phyloP scores from a whole-genome alignment of 177 flowering plant genomes.

The Vitis hybrid region DNA sequence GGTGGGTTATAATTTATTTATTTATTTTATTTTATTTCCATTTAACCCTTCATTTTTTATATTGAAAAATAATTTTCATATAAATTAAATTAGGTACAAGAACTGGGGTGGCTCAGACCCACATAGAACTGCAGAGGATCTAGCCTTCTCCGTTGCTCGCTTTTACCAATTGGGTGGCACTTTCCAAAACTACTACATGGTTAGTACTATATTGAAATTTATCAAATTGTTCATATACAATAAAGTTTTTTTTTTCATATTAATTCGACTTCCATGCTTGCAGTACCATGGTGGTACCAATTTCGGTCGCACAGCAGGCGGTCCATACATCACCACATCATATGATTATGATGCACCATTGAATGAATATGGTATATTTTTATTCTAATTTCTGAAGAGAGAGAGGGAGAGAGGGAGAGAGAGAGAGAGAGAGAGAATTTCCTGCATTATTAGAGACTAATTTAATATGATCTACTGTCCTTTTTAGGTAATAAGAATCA shows the following conservation, averaged over 20 bases:
- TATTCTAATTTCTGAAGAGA: background rate
- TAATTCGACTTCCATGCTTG: background rate
- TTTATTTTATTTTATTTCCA: background rate
- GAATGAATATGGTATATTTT: slow-evolving; percentile 40
- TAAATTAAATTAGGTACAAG: slow-evolving; percentile 23
- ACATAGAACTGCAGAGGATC: slow-evolving; percentile 37
- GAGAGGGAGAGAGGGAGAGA: too few species aligned
- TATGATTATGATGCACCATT: slow-evolving; percentile 55
- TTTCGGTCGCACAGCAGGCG: slow-evolving; percentile 38
- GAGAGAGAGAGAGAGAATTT: too few species aligned
- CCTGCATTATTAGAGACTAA: too few species aligned
- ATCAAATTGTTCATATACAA: background rate
- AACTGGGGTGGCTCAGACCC: slow-evolving; percentile 26
- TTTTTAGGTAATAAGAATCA: slow-evolving; percentile 36
- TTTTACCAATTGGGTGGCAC: slow-evolving; percentile 35
- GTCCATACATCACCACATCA: slow-evolving; percentile 41
- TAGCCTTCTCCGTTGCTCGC: slow-evolving; percentile 37
- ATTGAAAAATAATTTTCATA: background rate
- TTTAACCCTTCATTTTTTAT: background rate
- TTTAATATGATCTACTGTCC: too few species aligned
- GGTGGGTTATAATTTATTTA: slow-evolving; percentile 22
- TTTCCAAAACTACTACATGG: slow-evolving; percentile 41
- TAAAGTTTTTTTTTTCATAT: background rate
- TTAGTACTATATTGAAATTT: background rate
- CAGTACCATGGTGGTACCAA: slow-evolving; percentile 51